Evolutionary conservation across 1,139 yeast species (phyloP), one percentile per base, ranked within the genome.

Genomic region (Protomyces lactucae-debilis): DNA sequence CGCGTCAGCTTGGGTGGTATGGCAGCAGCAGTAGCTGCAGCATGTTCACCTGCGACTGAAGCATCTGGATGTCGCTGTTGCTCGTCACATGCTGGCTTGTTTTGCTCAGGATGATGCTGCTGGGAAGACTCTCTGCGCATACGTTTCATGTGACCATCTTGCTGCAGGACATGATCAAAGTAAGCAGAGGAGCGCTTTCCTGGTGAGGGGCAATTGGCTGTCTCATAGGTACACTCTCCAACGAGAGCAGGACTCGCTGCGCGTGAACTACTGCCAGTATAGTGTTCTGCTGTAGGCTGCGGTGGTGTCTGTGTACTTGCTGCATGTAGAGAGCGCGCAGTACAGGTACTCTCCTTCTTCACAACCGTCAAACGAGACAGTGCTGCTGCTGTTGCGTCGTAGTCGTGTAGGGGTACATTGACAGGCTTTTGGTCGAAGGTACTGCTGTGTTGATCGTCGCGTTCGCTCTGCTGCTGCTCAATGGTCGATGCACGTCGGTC

Each of bases 291-390:
- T 39, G 43, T 39, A 6, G 32, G 5, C 8, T 28, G 32, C 8
- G 32, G 32, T 3, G 32, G 32, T 28, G 32, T 6, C 32, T 28
- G 32, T 3, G 32, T 6, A 28, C 32, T 28, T 28, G 32, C 32
- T 28, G 32, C 32, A 6, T 28, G 32, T 4, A 28, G 32, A 6
- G 32, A 28, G 32, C 32, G 32, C 32, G 32, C 25, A 18, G 32
- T 28, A 28, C 32, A 28, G 32, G 32, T 28, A 28, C 32, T 28
- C 32, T 28, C 32, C n/a, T 57, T 55, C 9, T 54, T 46, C 23
- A 57, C 21, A n/a, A 57, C 61, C 14, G 61, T 48, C 25, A 57
- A 51, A 25, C 61, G 55, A 10, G 61, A 57, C 48, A 57, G 61
- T 14, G 61, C 61, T 8, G 61, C 61, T 12, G 61, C 61, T 10